phyloP scores from a whole-genome alignment of 2,329 filamentous ascomycete species.

The Erysiphe pulchra region DNA sequence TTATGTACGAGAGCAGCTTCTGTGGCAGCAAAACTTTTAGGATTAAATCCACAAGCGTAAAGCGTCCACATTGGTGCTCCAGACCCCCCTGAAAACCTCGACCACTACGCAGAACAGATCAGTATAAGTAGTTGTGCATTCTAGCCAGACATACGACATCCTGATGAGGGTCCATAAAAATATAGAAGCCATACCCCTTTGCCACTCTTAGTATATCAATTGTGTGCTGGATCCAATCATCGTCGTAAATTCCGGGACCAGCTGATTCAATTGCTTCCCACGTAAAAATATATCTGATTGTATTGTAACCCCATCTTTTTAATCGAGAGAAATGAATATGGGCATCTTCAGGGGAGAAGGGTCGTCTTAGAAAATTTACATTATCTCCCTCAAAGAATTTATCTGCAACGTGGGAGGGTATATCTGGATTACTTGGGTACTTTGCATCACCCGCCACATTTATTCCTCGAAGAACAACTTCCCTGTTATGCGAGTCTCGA shows the following conservation, averaged over 20 bases:
- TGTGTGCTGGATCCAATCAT: slow-evolving; percentile 79
- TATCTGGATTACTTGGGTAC: slow-evolving; percentile 54
- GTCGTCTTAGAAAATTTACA: slow-evolving; percentile 67
- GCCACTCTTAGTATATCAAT: slow-evolving; percentile 62
- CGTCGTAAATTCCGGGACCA: slow-evolving; percentile 77
- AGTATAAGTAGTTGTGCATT: slow-evolving; percentile 5
- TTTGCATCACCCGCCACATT: slow-evolving; percentile 85
- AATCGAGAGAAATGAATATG: slow-evolving; percentile 67
- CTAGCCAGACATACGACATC: slow-evolving; percentile 46
- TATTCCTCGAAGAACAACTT: slow-evolving; percentile 77
- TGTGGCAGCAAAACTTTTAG: slow-evolving; percentile 58
- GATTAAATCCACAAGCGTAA: slow-evolving; percentile 80
- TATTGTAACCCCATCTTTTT: slow-evolving; percentile 82
- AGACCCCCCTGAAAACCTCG: slow-evolving; percentile 75
- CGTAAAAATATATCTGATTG: slow-evolving; percentile 86
- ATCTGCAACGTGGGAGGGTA: slow-evolving; percentile 52
- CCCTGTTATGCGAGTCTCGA: slow-evolving; percentile 54
- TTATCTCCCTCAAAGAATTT: slow-evolving; percentile 83
- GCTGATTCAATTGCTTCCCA: slow-evolving; percentile 97
- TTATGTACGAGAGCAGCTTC: slow-evolving; percentile 91
- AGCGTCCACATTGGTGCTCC: slow-evolving; percentile 95
- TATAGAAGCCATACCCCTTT: slow-evolving; percentile 76
- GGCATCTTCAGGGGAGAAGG: slow-evolving; percentile 63
- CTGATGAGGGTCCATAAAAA: slow-evolving; percentile 98
- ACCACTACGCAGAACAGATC: slow-evolving; percentile 34